Evolutionary conservation across 2,329 filamentous ascomycete species (phyloP), one percentile per base, ranked within the genome.

Genomic region (Ceratocystis albifundus): DNA sequence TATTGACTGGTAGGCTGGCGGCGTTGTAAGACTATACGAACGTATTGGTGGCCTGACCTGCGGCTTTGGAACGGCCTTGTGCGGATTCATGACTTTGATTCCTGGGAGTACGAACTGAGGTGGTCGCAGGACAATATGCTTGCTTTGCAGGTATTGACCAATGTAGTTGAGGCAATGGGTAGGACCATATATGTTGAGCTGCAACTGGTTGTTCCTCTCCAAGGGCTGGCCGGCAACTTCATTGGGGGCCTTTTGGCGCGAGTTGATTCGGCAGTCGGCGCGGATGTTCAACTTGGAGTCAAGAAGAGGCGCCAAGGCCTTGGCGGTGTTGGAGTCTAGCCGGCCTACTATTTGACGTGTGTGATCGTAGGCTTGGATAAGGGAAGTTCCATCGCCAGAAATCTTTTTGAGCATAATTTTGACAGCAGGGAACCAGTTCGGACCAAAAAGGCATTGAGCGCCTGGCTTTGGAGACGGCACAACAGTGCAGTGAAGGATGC

Each of bases 171-270:
- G 85, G 68, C 83, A 82, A 67, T 84, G 86, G 46, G 86, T 80
- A 5, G 88, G 86, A 0, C 90, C 90, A 71, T 94, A 96, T 6
- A 97, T 73, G 70, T 90, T 89, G 30, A 96, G 78, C 25, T 88
- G 85, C 30, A 93, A 79, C 12, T 79, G 79, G 68, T 88, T 85
- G 1, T 79, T 75, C 22, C 79, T 77, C 1, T 88, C 90, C 2
- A 82, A 83, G 0, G 79, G 74, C 65, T 82, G 77, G 45, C 90
- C 88, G 17, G 83, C 78, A 45, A 79, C 77, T 71, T 96, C 89
- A n/a, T 80, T 81, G 0, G 79, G 76, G 62, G 79, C 77, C 71
- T 84, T 88, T 53, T 80, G 82, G 55, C 90, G 84, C 4, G 84
- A 78, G 6, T 87, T 83, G 12, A 96, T 85, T 68, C 86, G 85